These are phyloP conservation scores for Rosa lucieae DNA, from an alignment of 306 rosid species.

Conservation along the genomic window DNA sequence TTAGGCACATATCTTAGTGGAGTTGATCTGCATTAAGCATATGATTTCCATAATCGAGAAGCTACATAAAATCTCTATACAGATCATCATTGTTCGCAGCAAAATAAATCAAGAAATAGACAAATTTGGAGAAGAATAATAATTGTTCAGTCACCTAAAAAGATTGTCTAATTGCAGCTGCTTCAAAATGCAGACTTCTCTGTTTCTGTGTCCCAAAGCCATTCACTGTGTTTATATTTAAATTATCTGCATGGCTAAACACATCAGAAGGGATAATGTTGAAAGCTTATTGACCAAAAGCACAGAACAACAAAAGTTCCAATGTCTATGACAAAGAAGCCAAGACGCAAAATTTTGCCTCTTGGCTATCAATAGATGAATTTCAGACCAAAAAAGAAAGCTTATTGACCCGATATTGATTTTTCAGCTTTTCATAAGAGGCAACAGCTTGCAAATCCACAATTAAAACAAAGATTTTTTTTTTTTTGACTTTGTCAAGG, in stretches of 20 bases:
- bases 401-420: conserved; percentile 10
- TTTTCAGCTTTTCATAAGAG: background rate
- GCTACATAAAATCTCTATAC: background rate
- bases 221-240: background rate
- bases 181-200: background rate
- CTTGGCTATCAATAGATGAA: no score
- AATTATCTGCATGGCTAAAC: conserved; percentile 11
- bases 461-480: background rate
- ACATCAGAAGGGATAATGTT: conserved; percentile 1
- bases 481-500: no score
- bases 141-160: background rate
- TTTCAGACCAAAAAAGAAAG: background rate
- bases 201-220: background rate
- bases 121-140: background rate
- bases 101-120: background rate
- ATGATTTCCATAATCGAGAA: background rate
- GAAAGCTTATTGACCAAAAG: conserved; percentile 4
- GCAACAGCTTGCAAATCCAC: background rate
- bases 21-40: background rate
- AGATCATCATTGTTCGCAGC: background rate
- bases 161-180: background rate
- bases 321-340: no score
- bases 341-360: no score
- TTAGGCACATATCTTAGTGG: background rate
- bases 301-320: no score